phyloP scores from a whole-genome alignment of 2,329 filamentous ascomycete species.

The Chalara sp. region DNA sequence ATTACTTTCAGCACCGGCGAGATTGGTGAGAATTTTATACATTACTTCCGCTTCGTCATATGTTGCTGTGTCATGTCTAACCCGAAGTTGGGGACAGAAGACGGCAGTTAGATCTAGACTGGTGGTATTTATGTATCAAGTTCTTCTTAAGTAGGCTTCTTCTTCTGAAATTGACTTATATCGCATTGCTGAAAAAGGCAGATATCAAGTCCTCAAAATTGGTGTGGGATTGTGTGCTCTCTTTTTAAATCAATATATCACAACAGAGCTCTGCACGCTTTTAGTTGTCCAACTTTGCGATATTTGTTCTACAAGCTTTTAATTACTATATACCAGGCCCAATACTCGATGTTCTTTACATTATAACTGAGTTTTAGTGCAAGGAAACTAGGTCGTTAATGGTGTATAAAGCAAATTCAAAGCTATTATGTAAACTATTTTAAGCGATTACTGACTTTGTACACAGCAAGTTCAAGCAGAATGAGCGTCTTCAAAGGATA shows the following conservation, averaged over 20 bases:
- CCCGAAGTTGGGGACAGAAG: neutral
- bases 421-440: neutral
- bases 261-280: no score
- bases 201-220: no score
- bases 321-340: no score
- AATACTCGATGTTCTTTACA: neutral
- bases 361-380: neutral
- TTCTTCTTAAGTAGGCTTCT: no score
- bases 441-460: neutral
- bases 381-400: neutral
- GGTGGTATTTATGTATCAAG: no score
- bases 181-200: no score
- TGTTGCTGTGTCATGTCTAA: neutral
- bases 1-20: slow-evolving; percentile 27
- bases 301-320: no score
- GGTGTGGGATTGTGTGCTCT: no score
- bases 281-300: no score
- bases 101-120: no score
- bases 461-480: slow-evolving; percentile 70
- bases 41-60: neutral
- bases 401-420: neutral
- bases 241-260: no score
- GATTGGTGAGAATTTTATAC: slow-evolving; percentile 22
- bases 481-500: slow-evolving; percentile 66
- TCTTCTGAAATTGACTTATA: no score